Base-by-base conservation (phyloP, 116 monocot genomes). In the Thalassia testudinum region DNA sequence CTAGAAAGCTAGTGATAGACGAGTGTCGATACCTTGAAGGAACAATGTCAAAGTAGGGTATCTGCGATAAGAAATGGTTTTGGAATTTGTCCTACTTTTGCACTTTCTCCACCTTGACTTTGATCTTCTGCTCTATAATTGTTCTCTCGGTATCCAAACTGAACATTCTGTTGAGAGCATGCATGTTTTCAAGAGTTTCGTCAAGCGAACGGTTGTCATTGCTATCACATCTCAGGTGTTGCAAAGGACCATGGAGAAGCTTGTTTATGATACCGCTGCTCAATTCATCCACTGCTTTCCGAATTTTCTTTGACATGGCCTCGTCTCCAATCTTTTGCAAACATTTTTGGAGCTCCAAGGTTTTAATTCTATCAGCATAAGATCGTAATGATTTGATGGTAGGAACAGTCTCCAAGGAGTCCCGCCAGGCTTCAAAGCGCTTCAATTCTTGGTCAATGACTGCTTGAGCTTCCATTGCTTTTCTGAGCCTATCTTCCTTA, bases 161-260 rank as follows among this genome's bases (percentile, higher is more conserved):
- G 64, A 78, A 83, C 75, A 83, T 78, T 43, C 83, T 68, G 50
- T 78, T 83, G 7, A 83, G 78, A 0, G 78, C 83, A 60, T 75
- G 68, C 83, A 78, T 83, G 54, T 83, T 83, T 57, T 75, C 83
- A 48, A 78, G 72, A 26, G 78, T 83, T 58, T 83, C 82, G 53
- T 68, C 71, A 16, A 82, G 68, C 1, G 70, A 56, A 42, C 73
- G 62, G 37, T 64, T 63, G 24, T 77, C 82, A 47, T 72, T 74
- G 22, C 68, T 74, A 60, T 83, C 83, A 47, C 83, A 83, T 56
- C 83, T 68, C 72, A 83, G 62, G 59, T 78, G 83, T 54, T 83
- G 83, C 62, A 83, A 54, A 12, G 78, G 83, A 2, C 83, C 78
- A 45, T 78, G 83, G 37, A 83, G 74, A 62, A 83, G 64, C 65